phyloP scores from a whole-genome alignment of 1,284 basidiomycete species.

The Rugosomyces carneus region DNA sequence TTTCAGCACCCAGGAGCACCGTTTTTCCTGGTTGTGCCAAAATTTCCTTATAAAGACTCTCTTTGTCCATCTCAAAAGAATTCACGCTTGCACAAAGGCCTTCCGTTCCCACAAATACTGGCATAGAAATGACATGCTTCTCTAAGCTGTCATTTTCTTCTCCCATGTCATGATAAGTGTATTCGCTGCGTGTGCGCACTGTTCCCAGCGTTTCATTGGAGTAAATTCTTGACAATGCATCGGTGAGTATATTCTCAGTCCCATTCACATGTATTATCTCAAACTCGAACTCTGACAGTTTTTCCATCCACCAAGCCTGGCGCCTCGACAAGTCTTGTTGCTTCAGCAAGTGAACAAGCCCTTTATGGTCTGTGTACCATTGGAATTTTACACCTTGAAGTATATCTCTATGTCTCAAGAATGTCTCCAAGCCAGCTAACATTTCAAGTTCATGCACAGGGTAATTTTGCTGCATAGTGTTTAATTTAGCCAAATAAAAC shows the following conservation, averaged over 20 bases:
- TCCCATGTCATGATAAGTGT: conserved; percentile 19
- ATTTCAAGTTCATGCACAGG: conserved; percentile 30
- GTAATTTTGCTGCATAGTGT: conserved; percentile 32
- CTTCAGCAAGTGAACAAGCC: conserved; percentile 23
- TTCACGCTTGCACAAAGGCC: background rate
- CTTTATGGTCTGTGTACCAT: conserved; percentile 33
- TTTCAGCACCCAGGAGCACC: conserved; percentile 11
- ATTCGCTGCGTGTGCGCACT: conserved; percentile 17
- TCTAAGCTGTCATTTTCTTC: conserved; percentile 8
- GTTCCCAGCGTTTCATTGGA: conserved; percentile 21
- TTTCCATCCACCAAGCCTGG: conserved; percentile 35
- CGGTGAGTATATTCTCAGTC: conserved; percentile 25
- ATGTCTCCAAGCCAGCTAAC: conserved; percentile 28
- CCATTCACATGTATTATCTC: conserved; percentile 26
- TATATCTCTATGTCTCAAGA: conserved; percentile 25
- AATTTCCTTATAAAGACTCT: background rate
- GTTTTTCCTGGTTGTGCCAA: background rate
- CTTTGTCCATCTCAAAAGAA: background rate
- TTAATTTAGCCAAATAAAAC: conserved; percentile 33
- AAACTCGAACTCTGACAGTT: conserved; percentile 25
- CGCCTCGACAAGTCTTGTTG: conserved; percentile 28
- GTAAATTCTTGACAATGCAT: conserved; percentile 26
- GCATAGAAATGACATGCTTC: conserved; percentile 10
- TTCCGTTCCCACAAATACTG: conserved; percentile 13
- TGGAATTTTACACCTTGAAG: conserved; percentile 25